A percentile compares a stretch with the other conserved stretches of the same genome.
Evolutionary conservation across 208 protist genomes (phyloP).

Genomic region (Acanthamoeba healyi): DNA sequence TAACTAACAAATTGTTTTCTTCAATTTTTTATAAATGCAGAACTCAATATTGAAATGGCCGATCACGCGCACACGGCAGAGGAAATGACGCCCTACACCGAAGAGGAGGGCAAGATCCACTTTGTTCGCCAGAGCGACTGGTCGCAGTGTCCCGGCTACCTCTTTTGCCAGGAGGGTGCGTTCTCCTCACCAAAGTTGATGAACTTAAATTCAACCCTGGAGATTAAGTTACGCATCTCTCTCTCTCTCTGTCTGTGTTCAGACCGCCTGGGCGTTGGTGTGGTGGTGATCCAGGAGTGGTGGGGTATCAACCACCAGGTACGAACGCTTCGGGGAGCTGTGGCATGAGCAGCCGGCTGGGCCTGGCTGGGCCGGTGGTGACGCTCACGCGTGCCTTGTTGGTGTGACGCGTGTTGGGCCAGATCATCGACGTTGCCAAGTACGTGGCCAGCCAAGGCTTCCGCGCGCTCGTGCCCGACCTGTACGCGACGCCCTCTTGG

Average conservation of each 20-base stretch:
- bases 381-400: too few relatives aligned
- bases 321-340: neutral
- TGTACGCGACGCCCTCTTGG: neutral
- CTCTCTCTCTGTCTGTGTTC: too few relatives aligned
- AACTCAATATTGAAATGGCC: neutral
- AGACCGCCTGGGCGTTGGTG: neutral
- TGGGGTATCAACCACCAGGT: conserved; percentile 64
- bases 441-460: neutral
- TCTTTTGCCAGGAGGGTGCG: neutral
- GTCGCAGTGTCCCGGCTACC: neutral
- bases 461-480: conserved; percentile 55
- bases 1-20: too few relatives aligned
- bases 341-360: too few relatives aligned
- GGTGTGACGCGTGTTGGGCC: neutral
- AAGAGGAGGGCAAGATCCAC: conserved; percentile 26
- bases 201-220: neutral
- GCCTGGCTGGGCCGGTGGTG: too few relatives aligned
- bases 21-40: too few relatives aligned
- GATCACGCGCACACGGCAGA: neutral
- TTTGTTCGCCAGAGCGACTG: neutral
- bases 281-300: conserved; percentile 67
- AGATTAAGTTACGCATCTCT: too few relatives aligned
- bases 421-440: conserved; percentile 50
- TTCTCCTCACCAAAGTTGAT: too few relatives aligned
- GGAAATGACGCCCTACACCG: neutral